A percentile compares a stretch with the other conserved stretches of the same genome.
Conservation (phyloP, 176 grass and related monocot species). For the Carex parvula region DNA sequence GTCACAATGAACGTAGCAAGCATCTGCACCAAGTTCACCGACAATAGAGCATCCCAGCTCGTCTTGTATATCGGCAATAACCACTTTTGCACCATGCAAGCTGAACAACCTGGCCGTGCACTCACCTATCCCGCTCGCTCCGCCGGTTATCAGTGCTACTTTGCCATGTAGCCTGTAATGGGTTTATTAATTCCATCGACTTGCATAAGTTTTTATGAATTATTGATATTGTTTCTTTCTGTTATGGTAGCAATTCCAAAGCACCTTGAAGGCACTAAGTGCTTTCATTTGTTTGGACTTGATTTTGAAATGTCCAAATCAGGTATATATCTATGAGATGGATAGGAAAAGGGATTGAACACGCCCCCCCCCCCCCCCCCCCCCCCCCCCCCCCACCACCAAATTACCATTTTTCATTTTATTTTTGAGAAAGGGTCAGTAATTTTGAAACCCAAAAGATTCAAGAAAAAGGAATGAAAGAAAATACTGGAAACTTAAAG, state of each 20-base stretch:
- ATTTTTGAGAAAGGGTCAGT: neutral
- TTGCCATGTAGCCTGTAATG: slow-evolving; percentile 26
- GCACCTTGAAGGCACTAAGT: too few species aligned
- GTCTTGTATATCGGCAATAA: slow-evolving; percentile 37
- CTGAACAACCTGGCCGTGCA: slow-evolving; percentile 31
- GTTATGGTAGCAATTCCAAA: neutral
- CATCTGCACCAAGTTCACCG: slow-evolving; percentile 1
- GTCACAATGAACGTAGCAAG: slow-evolving; percentile 30
- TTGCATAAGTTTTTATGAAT: neutral
- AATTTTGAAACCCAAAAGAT: neutral
- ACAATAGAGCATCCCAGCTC: slow-evolving; percentile 18
- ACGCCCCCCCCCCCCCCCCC: too few species aligned
- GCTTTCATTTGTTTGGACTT: too few species aligned
- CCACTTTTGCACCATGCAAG: slow-evolving; percentile 30
- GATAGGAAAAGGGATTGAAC: neutral
- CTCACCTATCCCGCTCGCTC: slow-evolving; percentile 34
- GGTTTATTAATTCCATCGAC: neutral
- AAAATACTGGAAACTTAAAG: too few species aligned
- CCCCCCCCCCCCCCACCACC: too few species aligned
- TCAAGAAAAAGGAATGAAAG: too few species aligned
- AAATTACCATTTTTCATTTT: neutral
- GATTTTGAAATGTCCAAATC: too few species aligned
- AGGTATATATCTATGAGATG: too few species aligned
- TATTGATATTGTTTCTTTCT: neutral
- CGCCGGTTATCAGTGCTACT: slow-evolving; percentile 33